Evolutionary conservation across 768 basidiomycete species (phyloP).

Genomic region (Butyriboletus loyo): DNA sequence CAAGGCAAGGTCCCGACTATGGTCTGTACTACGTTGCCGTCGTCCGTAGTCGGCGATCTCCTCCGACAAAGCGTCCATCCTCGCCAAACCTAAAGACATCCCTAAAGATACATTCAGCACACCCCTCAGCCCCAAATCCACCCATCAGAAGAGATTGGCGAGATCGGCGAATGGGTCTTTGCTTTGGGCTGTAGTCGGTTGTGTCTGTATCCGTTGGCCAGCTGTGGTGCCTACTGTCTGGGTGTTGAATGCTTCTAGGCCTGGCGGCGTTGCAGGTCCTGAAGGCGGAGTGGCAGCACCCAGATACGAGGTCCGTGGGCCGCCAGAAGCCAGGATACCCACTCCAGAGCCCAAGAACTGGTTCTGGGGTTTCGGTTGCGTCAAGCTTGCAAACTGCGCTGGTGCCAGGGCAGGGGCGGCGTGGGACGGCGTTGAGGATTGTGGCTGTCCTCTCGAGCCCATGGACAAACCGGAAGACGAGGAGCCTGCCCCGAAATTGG

Average conservation of each 20-base stretch:
- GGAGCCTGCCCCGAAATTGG: slow-evolving; percentile 1
- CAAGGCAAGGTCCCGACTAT: neutral
- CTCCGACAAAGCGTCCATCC: slow-evolving; percentile 2
- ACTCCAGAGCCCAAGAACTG: neutral
- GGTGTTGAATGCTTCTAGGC: neutral
- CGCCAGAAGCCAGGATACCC: neutral
- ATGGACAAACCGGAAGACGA: slow-evolving; percentile 1
- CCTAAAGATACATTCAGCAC: neutral
- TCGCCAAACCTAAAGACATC: neutral
- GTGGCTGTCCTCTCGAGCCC: slow-evolving; percentile 3
- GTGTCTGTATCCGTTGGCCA: slow-evolving; percentile 25
- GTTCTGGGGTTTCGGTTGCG: slow-evolving; percentile 18
- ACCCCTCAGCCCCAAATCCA: neutral
- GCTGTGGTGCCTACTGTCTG: slow-evolving; percentile 2
- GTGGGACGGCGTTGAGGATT: slow-evolving; percentile 1
- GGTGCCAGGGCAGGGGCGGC: neutral
- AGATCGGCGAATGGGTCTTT: slow-evolving; percentile 89
- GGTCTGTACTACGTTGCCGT: neutral
- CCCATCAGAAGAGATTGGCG: slow-evolving; percentile 61
- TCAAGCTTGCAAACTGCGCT: slow-evolving; percentile 11
- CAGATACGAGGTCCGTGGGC: slow-evolving; percentile 9
- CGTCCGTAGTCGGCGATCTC: neutral
- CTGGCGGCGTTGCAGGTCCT: slow-evolving; percentile 12
- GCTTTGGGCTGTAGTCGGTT: slow-evolving; percentile 28
- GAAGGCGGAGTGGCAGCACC: slow-evolving; percentile 9